Evolutionary conservation across 2,329 filamentous ascomycete genomes (phyloP).

Genomic region (Colletotrichum graminicola): DNA sequence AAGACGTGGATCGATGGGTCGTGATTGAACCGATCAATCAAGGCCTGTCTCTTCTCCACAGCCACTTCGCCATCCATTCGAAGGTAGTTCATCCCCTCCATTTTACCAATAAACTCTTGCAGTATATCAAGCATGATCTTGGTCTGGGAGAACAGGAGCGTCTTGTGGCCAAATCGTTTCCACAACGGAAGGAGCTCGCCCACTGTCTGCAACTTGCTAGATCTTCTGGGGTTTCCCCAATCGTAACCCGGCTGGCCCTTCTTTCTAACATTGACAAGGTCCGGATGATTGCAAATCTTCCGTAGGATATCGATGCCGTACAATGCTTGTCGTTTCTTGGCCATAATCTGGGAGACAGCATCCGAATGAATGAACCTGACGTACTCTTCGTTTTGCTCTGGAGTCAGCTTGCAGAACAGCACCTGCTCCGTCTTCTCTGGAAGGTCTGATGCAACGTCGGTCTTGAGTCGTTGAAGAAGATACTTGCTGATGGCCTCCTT

Average conservation of each 20-base stretch:
- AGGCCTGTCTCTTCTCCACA: slow-evolving; percentile 86
- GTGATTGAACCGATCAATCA: slow-evolving; percentile 95
- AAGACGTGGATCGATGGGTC: slow-evolving; percentile 86
- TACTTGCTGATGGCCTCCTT: slow-evolving; percentile 96
- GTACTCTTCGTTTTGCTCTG: slow-evolving; percentile 83
- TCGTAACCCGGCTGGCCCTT: slow-evolving; percentile 73
- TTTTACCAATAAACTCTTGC: slow-evolving; percentile 79
- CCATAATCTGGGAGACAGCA: slow-evolving; percentile 86
- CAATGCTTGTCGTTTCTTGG: slow-evolving; percentile 80
- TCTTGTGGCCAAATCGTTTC: slow-evolving; percentile 92
- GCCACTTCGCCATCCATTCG: slow-evolving; percentile 95
- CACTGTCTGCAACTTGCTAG: slow-evolving; percentile 96
- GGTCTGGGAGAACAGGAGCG: slow-evolving; percentile 91
- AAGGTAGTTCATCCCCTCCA: slow-evolving; percentile 79
- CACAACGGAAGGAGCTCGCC: slow-evolving; percentile 89
- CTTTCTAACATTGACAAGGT: slow-evolving; percentile 77
- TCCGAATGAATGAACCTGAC: slow-evolving; percentile 83
- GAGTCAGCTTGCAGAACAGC: slow-evolving; percentile 92
- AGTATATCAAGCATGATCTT: slow-evolving; percentile 96
- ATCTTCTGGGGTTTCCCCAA: slow-evolving; percentile 83
- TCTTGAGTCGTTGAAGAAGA: slow-evolving; percentile 90
- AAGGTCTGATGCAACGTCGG: slow-evolving; percentile 92
- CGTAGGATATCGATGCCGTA: slow-evolving; percentile 92
- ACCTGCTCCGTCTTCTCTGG: slow-evolving; percentile 98
- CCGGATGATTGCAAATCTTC: slow-evolving; percentile 98